Base-by-base conservation (phyloP, 139 green algal species). In the Helicosporidium sp. region DNA sequence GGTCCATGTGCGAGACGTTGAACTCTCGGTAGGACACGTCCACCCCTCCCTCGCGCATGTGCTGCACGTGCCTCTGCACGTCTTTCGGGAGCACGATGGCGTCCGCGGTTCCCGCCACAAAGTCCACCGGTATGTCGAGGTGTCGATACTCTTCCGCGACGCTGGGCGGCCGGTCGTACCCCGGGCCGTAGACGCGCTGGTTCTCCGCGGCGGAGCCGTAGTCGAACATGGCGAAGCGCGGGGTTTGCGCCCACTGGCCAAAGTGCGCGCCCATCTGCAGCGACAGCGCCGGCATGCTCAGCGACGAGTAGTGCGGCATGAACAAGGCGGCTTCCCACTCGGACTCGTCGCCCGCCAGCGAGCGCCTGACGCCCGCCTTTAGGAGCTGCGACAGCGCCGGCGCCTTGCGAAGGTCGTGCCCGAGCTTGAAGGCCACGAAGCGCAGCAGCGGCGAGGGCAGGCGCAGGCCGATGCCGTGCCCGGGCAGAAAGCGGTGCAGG, bases 261-360 rank as follows among this genome's bases (percentile, higher is more conserved):
- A 69, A 59, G 43, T 78, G 70, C 15, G 60, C 57, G 33, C 52
- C 66, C 18, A 39, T 72, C 57, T 86, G 64, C 39, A 82, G 46
- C 8, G 69, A 74, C 12, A 93, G 60, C 4, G 77, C 77, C 0
- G 85, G 85, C 85, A 95, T 95, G 64, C 73, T 58, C 23, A 55
- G 40, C 0, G 70, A 56, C 23, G 65, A 64, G 65, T 93, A 95
- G 66, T 95, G 85, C 16, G 85, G 85, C 70, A 90, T 78, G 61
- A 73, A 63, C 50, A 84, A 31, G 27, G 84, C 76, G 0, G 66
- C 59, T 46, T 87, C 72, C 84, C 84, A 94, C 51, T 91, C 64
- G 49, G 58, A 77, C 20, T 49, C 54, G 60, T 93, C 82, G 0
- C 72, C 76, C 26, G 70, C 71, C 43, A 69, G 51, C 26, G 13